phyloP scores from a whole-genome alignment of 2,329 filamentous ascomycete genomes.

The Penicillium sp. region DNA sequence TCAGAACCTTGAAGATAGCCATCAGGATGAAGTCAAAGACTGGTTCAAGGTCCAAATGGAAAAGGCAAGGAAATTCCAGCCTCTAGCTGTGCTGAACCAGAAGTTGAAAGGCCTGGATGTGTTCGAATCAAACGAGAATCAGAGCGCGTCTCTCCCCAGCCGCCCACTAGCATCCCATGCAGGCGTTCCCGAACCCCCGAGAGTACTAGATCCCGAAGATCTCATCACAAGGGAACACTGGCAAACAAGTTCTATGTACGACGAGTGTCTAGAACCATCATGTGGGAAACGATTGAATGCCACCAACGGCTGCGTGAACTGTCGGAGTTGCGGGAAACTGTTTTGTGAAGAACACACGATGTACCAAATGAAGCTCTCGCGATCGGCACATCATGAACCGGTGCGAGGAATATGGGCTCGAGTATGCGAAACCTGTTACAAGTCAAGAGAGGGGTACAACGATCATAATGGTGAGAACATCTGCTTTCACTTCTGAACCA shows the following conservation, averaged over 20 bases:
- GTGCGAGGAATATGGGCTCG: slow-evolving; percentile 84
- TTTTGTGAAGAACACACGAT: slow-evolving; percentile 98
- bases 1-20: slow-evolving; percentile 75
- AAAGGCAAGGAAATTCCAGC: slow-evolving; percentile 88
- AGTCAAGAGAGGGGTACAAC: slow-evolving; percentile 89
- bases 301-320: slow-evolving; percentile 79
- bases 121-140: slow-evolving; percentile 80
- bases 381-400: slow-evolving; percentile 81
- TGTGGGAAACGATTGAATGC: slow-evolving; percentile 73
- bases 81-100: slow-evolving; percentile 81
- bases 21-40: slow-evolving; percentile 89
- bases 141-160: slow-evolving; percentile 33
- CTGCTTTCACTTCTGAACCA: neutral
- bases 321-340: slow-evolving; percentile 79
- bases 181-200: slow-evolving; percentile 29
- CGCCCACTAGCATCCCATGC: slow-evolving; percentile 23
- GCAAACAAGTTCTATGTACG: slow-evolving; percentile 66
- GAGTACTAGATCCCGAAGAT: slow-evolving; percentile 68
- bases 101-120: slow-evolving; percentile 86
- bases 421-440: slow-evolving; percentile 98
- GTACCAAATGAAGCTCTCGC: slow-evolving; percentile 97
- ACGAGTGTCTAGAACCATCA: slow-evolving; percentile 75
- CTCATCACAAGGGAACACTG: slow-evolving; percentile 80
- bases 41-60: slow-evolving; percentile 94
- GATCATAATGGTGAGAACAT: slow-evolving; percentile 57